Evolutionary conservation across 2,329 filamentous ascomycete genomes (phyloP).

Genomic region (Chalaropsis thielavioides): DNA sequence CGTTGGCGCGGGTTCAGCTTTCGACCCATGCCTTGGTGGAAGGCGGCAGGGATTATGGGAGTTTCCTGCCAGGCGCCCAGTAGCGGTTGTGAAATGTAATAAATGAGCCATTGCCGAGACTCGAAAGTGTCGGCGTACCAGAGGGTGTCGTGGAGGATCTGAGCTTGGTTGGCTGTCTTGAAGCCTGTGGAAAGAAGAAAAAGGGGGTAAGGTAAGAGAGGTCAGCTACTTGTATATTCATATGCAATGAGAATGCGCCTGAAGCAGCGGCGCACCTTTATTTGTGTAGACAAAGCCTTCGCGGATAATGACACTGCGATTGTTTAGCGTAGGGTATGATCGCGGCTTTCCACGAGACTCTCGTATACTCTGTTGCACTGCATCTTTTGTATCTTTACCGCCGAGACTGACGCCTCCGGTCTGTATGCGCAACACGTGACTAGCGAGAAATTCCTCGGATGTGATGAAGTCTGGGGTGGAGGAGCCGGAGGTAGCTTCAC

Average conservation of each 20-base stretch:
- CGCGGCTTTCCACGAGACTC: slow-evolving; percentile 87
- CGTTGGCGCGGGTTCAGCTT: slow-evolving; percentile 22
- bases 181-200: slow-evolving; percentile 47
- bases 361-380: slow-evolving; percentile 46
- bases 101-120: slow-evolving; percentile 85
- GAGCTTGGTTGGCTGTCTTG: slow-evolving; percentile 78
- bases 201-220: background rate
- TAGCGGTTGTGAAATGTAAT: slow-evolving; percentile 84
- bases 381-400: slow-evolving; percentile 35
- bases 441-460: slow-evolving; percentile 88
- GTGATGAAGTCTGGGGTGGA: slow-evolving; percentile 66
- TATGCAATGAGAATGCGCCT: background rate
- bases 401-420: slow-evolving; percentile 34
- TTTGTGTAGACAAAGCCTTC: slow-evolving; percentile 89
- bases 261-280: slow-evolving; percentile 50
- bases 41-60: slow-evolving; percentile 52
- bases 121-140: slow-evolving; percentile 87
- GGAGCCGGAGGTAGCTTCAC: slow-evolving; percentile 67
- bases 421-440: slow-evolving; percentile 85
- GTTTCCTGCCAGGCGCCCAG: slow-evolving; percentile 69
- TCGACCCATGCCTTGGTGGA: slow-evolving; percentile 33
- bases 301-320: slow-evolving; percentile 84
- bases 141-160: slow-evolving; percentile 66
- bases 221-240: background rate
- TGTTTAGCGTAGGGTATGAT: slow-evolving; percentile 85